Evolutionary conservation across 306 rosid genomes (phyloP).

Genomic region (Vachellia pachyceras): DNA sequence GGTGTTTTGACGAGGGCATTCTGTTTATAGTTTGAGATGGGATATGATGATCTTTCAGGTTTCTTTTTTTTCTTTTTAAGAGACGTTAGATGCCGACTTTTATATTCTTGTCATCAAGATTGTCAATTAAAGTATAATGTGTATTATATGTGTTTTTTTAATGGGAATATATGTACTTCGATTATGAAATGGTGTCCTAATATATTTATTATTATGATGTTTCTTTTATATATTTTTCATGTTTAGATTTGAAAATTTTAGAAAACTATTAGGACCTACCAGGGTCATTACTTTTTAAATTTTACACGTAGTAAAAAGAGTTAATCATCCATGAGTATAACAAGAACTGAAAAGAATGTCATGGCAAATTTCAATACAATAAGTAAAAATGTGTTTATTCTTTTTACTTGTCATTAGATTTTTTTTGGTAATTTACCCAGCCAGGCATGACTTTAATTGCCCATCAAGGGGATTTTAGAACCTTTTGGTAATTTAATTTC

Average conservation of each 20-base stretch:
- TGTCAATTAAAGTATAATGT: not conserved
- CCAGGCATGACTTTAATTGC: too few species aligned
- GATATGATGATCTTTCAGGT: constrained; percentile 43
- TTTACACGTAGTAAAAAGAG: too few species aligned
- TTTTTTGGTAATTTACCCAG: too few species aligned
- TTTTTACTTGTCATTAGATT: too few species aligned
- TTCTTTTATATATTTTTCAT: not conserved
- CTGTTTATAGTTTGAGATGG: constrained; percentile 38
- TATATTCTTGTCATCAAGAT: not conserved
- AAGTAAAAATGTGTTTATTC: too few species aligned
- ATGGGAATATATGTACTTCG: not conserved
- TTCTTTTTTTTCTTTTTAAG: not conserved
- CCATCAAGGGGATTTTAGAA: too few species aligned
- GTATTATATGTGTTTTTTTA: not conserved
- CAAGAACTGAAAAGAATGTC: too few species aligned
- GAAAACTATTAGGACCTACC: not conserved
- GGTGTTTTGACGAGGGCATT: constrained; percentile 33
- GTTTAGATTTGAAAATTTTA: not conserved
- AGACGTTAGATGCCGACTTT: not conserved
- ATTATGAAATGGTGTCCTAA: not conserved
- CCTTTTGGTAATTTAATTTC: too few species aligned
- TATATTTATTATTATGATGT: not conserved
- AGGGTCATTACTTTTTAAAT: too few species aligned
- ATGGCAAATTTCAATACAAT: too few species aligned
- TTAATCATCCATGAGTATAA: too few species aligned